A percentile compares a stretch with the other conserved stretches of the same genome.
Conservation (phyloP, 192 early-diverging fungal genomes). For the Globomyces pollinis-pini region DNA sequence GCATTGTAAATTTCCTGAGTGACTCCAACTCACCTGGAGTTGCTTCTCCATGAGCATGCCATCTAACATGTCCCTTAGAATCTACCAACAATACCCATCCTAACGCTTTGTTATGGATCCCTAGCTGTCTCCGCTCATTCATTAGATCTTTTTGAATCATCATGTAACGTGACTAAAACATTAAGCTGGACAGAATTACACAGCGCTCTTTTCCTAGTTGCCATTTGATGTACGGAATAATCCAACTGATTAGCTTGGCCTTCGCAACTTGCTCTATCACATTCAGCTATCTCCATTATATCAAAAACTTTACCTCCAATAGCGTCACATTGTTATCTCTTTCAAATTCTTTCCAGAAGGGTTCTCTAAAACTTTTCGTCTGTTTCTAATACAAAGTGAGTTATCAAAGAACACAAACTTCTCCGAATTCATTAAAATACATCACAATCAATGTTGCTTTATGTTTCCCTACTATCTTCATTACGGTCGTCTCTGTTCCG, state of each 20-base stretch:
- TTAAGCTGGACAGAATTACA: not conserved
- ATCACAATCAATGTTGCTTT: slow-evolving; percentile 30
- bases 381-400: no score
- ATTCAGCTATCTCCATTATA: slow-evolving; percentile 9
- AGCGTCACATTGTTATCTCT: slow-evolving; percentile 12
- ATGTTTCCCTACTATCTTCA: slow-evolving; percentile 11
- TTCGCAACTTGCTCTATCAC: slow-evolving; percentile 36
- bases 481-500: slow-evolving; percentile 20
- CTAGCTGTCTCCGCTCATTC: slow-evolving; percentile 15
- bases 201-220: slow-evolving; percentile 20
- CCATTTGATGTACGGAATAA: slow-evolving; percentile 23
- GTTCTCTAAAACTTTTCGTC: slow-evolving; percentile 18
- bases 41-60: slow-evolving; percentile 43
- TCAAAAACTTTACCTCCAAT: slow-evolving; percentile 10
- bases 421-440: slow-evolving; percentile 37
- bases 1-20: slow-evolving; percentile 16
- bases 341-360: slow-evolving; percentile 24
- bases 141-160: slow-evolving; percentile 25
- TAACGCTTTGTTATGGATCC: slow-evolving; percentile 35
- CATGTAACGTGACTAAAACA: slow-evolving; percentile 25
- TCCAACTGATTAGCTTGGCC: slow-evolving; percentile 20
- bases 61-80: slow-evolving; percentile 22
- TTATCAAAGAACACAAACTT: slow-evolving; percentile 19
- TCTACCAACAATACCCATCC: slow-evolving; percentile 49
- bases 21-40: slow-evolving; percentile 29